Evolutionary conservation across 2,329 filamentous ascomycete species (phyloP).

Genomic region (Didymella keratinophila): DNA sequence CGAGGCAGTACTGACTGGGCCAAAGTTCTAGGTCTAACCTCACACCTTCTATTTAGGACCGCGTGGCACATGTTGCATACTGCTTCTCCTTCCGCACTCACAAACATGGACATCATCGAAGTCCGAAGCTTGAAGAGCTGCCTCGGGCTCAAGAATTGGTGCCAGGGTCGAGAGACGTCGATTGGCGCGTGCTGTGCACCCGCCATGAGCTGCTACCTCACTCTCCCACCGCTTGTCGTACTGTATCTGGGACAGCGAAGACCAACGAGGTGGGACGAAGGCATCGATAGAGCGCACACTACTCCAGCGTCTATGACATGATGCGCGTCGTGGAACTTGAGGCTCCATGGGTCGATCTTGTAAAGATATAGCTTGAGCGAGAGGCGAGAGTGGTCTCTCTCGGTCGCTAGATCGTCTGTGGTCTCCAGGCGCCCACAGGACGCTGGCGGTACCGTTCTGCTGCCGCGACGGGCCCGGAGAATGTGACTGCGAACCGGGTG

Average conservation of each 20-base stretch:
- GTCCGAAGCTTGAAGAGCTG: neutral
- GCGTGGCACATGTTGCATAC: neutral
- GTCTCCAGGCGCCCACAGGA: neutral
- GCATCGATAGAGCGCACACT: neutral
- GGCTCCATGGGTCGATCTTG: neutral
- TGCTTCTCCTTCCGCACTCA: neutral
- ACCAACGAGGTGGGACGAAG: neutral
- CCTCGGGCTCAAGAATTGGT: constrained; percentile 20
- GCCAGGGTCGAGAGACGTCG: constrained; percentile 19
- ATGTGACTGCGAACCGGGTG: neutral
- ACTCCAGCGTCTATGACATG: constrained; percentile 1
- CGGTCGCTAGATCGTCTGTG: neutral
- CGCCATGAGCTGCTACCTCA: constrained; percentile 14
- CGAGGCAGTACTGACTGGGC: neutral
- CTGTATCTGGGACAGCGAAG: constrained; percentile 4
- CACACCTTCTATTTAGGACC: neutral
- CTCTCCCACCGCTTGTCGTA: constrained; percentile 17
- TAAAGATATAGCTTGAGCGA: neutral
- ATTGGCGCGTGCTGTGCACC: constrained; percentile 6
- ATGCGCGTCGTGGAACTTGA: neutral
- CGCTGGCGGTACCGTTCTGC: neutral
- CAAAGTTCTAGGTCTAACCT: neutral
- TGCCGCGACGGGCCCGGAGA: too few species aligned
- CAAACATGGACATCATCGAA: neutral
- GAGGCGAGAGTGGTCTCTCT: neutral